Conservation (phyloP, 2,329 filamentous ascomycete species). For the Triangularia setosa region DNA sequence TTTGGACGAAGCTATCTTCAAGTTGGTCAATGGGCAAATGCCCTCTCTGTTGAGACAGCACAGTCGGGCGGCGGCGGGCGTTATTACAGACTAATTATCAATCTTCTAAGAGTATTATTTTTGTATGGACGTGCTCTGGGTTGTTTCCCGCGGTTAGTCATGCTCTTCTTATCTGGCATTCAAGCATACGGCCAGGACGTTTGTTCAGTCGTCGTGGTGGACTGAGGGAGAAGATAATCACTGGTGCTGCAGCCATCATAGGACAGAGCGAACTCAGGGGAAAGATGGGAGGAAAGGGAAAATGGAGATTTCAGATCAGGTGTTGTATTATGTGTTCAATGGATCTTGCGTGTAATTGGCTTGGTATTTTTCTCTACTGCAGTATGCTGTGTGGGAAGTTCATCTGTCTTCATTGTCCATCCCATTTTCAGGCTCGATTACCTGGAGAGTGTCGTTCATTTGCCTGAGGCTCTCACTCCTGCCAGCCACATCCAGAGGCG, state of each 20-base stretch:
- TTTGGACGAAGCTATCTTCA: constrained; percentile 36
- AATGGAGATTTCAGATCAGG: no score
- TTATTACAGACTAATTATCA: constrained; percentile 14
- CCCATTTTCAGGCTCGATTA: no score
- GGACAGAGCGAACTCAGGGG: no score
- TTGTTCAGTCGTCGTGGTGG: not conserved
- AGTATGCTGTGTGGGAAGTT: no score
- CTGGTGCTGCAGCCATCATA: not conserved
- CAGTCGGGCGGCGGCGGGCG: constrained; percentile 29
- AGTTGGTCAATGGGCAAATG: constrained; percentile 35
- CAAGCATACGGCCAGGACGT: not conserved
- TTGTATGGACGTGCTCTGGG: not conserved
- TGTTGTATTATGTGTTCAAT: no score
- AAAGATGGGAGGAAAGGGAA: no score
- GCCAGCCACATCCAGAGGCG: no score
- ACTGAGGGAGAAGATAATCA: not conserved
- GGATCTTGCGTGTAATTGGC: no score
- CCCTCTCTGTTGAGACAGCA: constrained; percentile 35
- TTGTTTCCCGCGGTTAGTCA: not conserved
- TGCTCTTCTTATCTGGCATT: not conserved
- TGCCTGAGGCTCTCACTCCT: no score
- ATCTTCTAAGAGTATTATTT: not conserved
- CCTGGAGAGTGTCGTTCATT: no score
- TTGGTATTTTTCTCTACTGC: no score
- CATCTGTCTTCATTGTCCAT: no score